Conservation (phyloP, 1,284 basidiomycete genomes). For the Sutorius eximius region DNA sequence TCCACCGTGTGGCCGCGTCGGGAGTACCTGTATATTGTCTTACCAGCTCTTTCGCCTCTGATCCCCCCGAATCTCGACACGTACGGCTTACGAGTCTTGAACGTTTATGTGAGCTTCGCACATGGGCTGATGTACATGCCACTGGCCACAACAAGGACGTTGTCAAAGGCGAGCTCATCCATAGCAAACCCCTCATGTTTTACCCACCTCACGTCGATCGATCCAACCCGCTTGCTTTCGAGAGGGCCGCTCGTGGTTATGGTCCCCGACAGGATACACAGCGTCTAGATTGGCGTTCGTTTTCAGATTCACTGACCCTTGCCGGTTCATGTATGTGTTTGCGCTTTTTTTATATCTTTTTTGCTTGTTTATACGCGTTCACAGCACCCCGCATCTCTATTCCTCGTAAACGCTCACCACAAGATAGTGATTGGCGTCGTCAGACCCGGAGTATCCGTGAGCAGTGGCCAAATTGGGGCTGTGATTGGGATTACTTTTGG, state of each 20-base stretch:
- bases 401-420: not conserved
- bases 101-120: not conserved
- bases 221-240: not conserved
- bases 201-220: not conserved
- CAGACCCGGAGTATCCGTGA: not conserved
- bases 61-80: not conserved
- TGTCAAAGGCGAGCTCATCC: not conserved
- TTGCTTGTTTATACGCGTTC: not conserved
- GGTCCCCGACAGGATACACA: not conserved
- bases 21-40: not conserved
- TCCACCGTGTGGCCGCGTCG: accelerated
- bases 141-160: not conserved
- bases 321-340: not conserved
- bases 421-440: not conserved
- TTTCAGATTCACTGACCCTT: not conserved
- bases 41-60: not conserved
- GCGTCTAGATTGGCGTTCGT: not conserved
- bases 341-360: not conserved
- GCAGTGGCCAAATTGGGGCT: not conserved
- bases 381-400: not conserved
- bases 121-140: not conserved
- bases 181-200: constrained; percentile 2
- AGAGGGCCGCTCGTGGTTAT: not conserved
- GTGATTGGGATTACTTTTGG: constrained; percentile 5
- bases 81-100: not conserved